phyloP scores from a whole-genome alignment of 1,284 basidiomycete genomes.

The Fomitopsis betulina region DNA sequence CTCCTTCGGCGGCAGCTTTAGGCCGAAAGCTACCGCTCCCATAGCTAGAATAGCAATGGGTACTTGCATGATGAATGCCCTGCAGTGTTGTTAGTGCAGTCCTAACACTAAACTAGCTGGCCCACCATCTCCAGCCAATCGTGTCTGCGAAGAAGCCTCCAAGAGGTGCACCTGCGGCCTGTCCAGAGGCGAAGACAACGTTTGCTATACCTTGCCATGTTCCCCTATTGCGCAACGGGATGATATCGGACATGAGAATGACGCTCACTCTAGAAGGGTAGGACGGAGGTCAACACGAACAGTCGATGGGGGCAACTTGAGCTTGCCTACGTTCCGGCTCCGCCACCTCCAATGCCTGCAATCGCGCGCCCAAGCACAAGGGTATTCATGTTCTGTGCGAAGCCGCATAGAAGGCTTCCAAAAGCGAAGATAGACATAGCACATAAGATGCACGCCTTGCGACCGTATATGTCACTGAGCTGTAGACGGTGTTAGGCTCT shows the following conservation, averaged over 20 bases:
- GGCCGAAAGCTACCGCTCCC: conserved; percentile 41
- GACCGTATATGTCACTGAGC: conserved; percentile 62
- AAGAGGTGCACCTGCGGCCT: conserved; percentile 51
- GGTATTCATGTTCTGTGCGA: conserved; percentile 50
- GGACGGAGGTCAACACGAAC: neutral
- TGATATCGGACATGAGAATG: conserved; percentile 59
- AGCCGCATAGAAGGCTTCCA: conserved; percentile 49
- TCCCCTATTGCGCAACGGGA: conserved; percentile 53
- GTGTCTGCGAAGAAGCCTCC: conserved; percentile 56
- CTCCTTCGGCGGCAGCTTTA: conserved; percentile 40
- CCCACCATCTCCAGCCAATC: conserved; percentile 61
- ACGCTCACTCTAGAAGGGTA: conserved; percentile 43
- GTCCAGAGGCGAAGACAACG: conserved; percentile 51
- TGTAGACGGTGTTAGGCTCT: conserved; percentile 1
- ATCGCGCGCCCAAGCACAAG: conserved; percentile 53
- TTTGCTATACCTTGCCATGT: conserved; percentile 62
- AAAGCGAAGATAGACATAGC: conserved; percentile 51
- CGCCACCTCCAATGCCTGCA: conserved; percentile 60
- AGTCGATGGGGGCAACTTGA: neutral
- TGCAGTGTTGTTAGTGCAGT: conserved; percentile 13
- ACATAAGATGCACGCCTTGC: conserved; percentile 53
- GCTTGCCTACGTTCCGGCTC: conserved; percentile 52
- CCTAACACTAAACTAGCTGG: neutral
- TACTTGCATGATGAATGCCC: conserved; percentile 57
- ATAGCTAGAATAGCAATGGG: conserved; percentile 51